A percentile compares a stretch with the other conserved stretches of the same genome.
Conservation (phyloP, 352 stramenopile species). For the Phytophthora capsici region DNA sequence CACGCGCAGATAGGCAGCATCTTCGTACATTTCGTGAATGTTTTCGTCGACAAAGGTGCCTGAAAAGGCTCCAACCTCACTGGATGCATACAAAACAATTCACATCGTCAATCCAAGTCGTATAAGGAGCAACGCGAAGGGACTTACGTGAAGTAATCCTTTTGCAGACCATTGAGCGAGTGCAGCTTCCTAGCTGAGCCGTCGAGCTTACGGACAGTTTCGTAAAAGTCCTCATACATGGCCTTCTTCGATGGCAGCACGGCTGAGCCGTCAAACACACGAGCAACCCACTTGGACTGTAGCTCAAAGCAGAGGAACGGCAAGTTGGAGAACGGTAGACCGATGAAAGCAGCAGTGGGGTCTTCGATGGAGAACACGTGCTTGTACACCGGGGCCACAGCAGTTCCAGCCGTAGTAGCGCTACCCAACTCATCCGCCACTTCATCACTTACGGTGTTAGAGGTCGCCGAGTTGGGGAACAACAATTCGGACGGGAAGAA, state of each 20-base stretch:
- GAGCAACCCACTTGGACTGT: conserved; percentile 64
- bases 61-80: conserved; percentile 41
- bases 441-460: conserved; percentile 24
- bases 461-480: conserved; percentile 35
- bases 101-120: conserved; percentile 1
- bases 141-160: conserved; percentile 51
- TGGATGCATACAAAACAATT: conserved; percentile 12
- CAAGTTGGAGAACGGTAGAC: conserved; percentile 70
- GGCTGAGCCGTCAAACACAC: conserved; percentile 46
- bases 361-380: conserved; percentile 75
- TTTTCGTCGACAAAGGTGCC: conserved; percentile 39
- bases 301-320: conserved; percentile 78
- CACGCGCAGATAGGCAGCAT: conserved; percentile 54
- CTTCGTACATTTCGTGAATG: conserved; percentile 68
- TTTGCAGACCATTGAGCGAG: conserved; percentile 48
- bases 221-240: conserved; percentile 66
- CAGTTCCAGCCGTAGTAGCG: conserved; percentile 27
- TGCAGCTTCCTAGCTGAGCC: conserved; percentile 63
- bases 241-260: conserved; percentile 57
- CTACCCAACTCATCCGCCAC: conserved; percentile 32
- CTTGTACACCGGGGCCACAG: conserved; percentile 73
- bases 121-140: background rate
- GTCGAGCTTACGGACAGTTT: conserved; percentile 40
- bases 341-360: conserved; percentile 67
- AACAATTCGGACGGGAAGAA: conserved; percentile 50